Conservation (phyloP, 2,329 filamentous ascomycete species). For the Sordariomycetes sp. region DNA sequence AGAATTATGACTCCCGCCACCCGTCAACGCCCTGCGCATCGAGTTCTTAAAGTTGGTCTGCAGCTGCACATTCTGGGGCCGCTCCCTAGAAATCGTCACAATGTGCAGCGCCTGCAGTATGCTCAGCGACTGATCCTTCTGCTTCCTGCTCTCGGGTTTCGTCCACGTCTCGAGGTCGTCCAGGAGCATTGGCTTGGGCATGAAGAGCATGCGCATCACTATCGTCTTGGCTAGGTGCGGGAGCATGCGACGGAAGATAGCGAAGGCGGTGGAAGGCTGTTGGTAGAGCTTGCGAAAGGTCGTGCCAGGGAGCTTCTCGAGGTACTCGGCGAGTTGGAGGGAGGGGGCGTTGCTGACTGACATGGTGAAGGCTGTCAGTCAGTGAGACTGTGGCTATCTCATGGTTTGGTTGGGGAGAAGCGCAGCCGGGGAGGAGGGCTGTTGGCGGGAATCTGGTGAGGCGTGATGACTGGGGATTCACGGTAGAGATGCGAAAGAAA, state of each 20-base stretch:
- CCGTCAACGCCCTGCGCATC: conserved; percentile 77
- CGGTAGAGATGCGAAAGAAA: no score
- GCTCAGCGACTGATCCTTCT: conserved; percentile 76
- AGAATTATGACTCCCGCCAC: conserved; percentile 74
- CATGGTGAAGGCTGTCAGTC: conserved; percentile 27
- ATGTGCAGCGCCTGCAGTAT: conserved; percentile 72
- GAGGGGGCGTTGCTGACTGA: conserved; percentile 37
- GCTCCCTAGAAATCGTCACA: conserved; percentile 48
- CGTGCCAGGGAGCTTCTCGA: conserved; percentile 82
- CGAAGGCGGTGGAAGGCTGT: conserved; percentile 89
- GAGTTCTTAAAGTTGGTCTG: conserved; percentile 77
- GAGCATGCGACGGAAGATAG: conserved; percentile 95
- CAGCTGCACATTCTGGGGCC: conserved; percentile 64
- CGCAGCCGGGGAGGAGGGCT: no score
- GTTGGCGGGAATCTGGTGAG: no score
- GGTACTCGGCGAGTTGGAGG: conserved; percentile 71
- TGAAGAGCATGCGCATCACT: conserved; percentile 91
- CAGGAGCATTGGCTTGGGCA: conserved; percentile 71
- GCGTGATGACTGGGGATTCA: no score
- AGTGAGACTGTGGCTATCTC: conserved; percentile 12
- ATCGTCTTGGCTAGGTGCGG: conserved; percentile 93
- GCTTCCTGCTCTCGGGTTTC: conserved; percentile 55
- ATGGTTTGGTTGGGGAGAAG: not conserved
- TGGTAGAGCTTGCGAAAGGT: conserved; percentile 90
- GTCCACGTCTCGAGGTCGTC: conserved; percentile 82